Evolutionary conservation across 345 rosid genomes (phyloP).

Genomic region (Pistacia atlantica): DNA sequence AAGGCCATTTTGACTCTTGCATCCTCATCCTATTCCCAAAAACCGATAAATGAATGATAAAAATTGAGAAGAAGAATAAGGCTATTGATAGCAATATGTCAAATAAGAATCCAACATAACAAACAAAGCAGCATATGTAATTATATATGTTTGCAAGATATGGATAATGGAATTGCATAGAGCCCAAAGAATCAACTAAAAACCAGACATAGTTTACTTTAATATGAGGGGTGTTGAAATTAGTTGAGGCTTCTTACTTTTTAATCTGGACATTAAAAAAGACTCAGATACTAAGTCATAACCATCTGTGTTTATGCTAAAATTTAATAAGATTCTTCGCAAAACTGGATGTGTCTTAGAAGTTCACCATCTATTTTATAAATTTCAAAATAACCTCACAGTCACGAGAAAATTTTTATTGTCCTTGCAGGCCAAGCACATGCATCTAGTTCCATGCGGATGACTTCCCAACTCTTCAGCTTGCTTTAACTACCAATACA

Average conservation of each 20-base stretch:
- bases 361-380: neutral
- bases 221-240: neutral
- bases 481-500: neutral
- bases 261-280: neutral
- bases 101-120: neutral
- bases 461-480: conserved; percentile 2
- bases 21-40: conserved; percentile 50
- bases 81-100: neutral
- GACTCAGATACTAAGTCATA: neutral
- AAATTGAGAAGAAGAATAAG: conserved; percentile 2
- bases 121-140: neutral
- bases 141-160: neutral
- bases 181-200: neutral
- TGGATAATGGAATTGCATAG: neutral
- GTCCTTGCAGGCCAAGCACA: neutral
- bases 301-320: no score
- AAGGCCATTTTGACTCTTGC: conserved; percentile 57
- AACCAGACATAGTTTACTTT: neutral
- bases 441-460: neutral
- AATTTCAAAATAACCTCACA: neutral
- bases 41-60: neutral
- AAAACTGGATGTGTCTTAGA: neutral
- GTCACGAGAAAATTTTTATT: neutral
- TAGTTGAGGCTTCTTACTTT: neutral
- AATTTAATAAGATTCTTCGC: conserved; percentile 1